phyloP scores from a whole-genome alignment of 768 basidiomycete genomes.

The Cystofilobasidium bisporidii region DNA sequence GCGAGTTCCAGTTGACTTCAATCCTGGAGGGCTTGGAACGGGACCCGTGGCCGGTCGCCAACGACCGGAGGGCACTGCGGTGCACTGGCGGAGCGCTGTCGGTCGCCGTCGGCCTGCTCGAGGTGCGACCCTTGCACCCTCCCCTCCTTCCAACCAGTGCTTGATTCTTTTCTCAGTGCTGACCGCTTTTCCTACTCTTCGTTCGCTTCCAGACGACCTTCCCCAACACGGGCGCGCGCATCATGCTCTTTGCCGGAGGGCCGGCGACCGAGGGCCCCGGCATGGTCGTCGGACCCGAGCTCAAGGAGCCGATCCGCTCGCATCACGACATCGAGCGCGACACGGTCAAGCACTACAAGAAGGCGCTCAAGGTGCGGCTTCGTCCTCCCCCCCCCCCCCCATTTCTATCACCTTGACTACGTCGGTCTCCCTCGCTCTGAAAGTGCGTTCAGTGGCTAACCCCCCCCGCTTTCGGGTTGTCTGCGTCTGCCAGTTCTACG shows the following conservation, averaged over 20 bases:
- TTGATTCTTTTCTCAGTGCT: too few relatives aligned
- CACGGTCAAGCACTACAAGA: slow-evolving; percentile 92
- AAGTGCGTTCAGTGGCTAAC: too few relatives aligned
- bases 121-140: slow-evolving; percentile 53
- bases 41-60: slow-evolving; percentile 96
- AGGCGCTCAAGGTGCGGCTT: slow-evolving; percentile 71
- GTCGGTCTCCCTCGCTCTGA: too few relatives aligned
- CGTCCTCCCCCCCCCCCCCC: background rate
- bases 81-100: slow-evolving; percentile 92
- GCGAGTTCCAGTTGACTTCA: slow-evolving; percentile 90
- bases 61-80: slow-evolving; percentile 80
- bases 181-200: too few relatives aligned
- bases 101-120: slow-evolving; percentile 83
- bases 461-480: slow-evolving; percentile 5
- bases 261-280: slow-evolving; percentile 95
- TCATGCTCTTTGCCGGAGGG: slow-evolving; percentile 93
- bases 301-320: slow-evolving; percentile 93
- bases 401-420: too few relatives aligned
- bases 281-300: slow-evolving; percentile 87
- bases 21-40: slow-evolving; percentile 77
- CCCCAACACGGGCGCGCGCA: slow-evolving; percentile 88
- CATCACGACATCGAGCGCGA: slow-evolving; percentile 98
- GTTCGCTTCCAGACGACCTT: slow-evolving; percentile 57
- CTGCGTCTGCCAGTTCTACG: slow-evolving; percentile 66
- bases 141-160: background rate